A percentile compares a stretch with the other conserved stretches of the same genome.
Conservation (phyloP, 1,284 basidiomycete species). For the Lentinus polychrous region DNA sequence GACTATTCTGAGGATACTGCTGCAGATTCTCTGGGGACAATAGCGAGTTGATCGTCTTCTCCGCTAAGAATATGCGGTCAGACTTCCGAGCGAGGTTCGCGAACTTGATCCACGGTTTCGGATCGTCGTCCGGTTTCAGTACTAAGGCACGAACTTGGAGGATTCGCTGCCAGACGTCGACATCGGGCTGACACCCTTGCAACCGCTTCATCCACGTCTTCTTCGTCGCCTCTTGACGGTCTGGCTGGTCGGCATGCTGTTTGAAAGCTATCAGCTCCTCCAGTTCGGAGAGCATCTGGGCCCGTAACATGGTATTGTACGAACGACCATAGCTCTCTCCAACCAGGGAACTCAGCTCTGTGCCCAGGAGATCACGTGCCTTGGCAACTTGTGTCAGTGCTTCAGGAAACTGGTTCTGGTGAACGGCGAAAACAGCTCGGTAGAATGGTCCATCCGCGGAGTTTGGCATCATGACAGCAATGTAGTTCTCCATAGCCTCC, state of each 20-base stretch:
- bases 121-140: constrained; percentile 90
- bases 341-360: constrained; percentile 87
- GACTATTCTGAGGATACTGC: constrained; percentile 26
- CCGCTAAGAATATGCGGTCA: constrained; percentile 83
- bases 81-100: constrained; percentile 85
- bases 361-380: constrained; percentile 91
- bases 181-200: constrained; percentile 95
- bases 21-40: constrained; percentile 50
- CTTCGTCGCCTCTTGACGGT: constrained; percentile 80
- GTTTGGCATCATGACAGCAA: constrained; percentile 88
- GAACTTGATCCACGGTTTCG: constrained; percentile 96
- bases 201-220: constrained; percentile 95
- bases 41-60: constrained; percentile 95
- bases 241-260: constrained; percentile 89
- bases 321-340: constrained; percentile 96
- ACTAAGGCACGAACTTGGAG: constrained; percentile 95
- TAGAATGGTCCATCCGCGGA: constrained; percentile 96
- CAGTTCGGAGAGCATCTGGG: constrained; percentile 97
- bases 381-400: constrained; percentile 89
- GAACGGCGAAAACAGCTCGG: constrained; percentile 91
- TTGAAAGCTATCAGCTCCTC: constrained; percentile 99
- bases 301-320: constrained; percentile 94
- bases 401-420: constrained; percentile 94
- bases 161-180: constrained; percentile 99
- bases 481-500: constrained; percentile 99